Conservation (phyloP, 768 basidiomycete species). For the Collybia nuda region DNA sequence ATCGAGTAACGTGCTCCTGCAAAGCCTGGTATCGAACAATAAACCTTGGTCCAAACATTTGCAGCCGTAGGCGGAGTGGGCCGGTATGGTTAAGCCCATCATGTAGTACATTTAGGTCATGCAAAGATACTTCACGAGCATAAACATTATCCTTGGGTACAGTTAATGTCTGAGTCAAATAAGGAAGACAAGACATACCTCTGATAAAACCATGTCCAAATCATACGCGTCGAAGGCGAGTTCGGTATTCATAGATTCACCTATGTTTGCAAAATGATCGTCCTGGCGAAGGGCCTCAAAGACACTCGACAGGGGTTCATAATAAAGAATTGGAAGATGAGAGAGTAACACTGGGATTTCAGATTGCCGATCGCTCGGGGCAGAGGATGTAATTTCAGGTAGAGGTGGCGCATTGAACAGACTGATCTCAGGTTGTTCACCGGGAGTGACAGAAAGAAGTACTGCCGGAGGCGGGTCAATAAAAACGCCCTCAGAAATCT, state of each 20-base stretch:
- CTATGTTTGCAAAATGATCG: conserved; percentile 43
- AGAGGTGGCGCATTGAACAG: conserved; percentile 56
- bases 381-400: conserved; percentile 23
- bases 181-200: conserved; percentile 41
- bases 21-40: conserved; percentile 64
- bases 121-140: conserved; percentile 66
- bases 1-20: conserved; percentile 50
- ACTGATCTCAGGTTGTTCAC: conserved; percentile 35
- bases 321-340: conserved; percentile 69
- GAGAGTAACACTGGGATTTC: conserved; percentile 52
- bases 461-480: conserved; percentile 77
- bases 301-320: conserved; percentile 68
- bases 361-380: conserved; percentile 17
- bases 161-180: not conserved
- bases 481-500: conserved; percentile 66
- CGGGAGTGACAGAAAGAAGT: conserved; percentile 43
- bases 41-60: conserved; percentile 53
- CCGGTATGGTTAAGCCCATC: conserved; percentile 63
- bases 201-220: conserved; percentile 59
- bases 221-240: conserved; percentile 72
- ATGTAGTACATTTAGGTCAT: conserved; percentile 71
- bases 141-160: conserved; percentile 62
- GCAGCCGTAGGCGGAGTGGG: conserved; percentile 60
- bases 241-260: conserved; percentile 56
- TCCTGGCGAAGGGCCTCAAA: conserved; percentile 75